Conservation (phyloP, 139 green algal genomes). For the Micractinium conductrix region DNA sequence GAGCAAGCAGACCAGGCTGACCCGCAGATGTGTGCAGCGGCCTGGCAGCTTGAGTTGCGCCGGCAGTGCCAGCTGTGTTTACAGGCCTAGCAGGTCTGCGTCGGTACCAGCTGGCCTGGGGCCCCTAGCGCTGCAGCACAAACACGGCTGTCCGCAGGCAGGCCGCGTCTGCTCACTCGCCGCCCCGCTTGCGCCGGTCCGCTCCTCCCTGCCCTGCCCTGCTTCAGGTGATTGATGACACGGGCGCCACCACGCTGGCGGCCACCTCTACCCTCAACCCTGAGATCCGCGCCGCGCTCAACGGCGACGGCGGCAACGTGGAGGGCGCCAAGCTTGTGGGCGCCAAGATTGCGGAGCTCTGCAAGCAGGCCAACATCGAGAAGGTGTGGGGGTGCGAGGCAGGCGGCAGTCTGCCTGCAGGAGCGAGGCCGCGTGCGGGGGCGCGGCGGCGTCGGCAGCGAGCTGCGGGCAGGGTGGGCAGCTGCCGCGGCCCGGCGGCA, state of each 20-base stretch:
- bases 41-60: background rate
- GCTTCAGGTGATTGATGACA: slow-evolving; percentile 94
- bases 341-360: slow-evolving; percentile 89
- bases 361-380: slow-evolving; percentile 82
- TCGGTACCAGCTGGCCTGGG: no score
- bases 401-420: background rate
- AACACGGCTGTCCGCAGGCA: no score
- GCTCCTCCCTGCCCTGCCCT: background rate
- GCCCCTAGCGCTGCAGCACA: no score
- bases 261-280: slow-evolving; percentile 81
- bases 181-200: background rate
- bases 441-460: background rate
- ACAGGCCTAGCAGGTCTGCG: no score
- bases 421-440: background rate
- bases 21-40: background rate
- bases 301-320: slow-evolving; percentile 57
- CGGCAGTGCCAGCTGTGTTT: background rate
- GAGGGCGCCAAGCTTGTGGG: slow-evolving; percentile 85
- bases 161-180: background rate
- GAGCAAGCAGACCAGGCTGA: background rate
- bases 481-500: background rate
- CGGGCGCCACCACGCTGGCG: slow-evolving; percentile 78
- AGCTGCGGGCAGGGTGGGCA: background rate
- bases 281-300: slow-evolving; percentile 66
- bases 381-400: slow-evolving; percentile 64